Base-by-base conservation (phyloP, 2,329 filamentous ascomycete genomes). In the Colletotrichum ledebouriae region DNA sequence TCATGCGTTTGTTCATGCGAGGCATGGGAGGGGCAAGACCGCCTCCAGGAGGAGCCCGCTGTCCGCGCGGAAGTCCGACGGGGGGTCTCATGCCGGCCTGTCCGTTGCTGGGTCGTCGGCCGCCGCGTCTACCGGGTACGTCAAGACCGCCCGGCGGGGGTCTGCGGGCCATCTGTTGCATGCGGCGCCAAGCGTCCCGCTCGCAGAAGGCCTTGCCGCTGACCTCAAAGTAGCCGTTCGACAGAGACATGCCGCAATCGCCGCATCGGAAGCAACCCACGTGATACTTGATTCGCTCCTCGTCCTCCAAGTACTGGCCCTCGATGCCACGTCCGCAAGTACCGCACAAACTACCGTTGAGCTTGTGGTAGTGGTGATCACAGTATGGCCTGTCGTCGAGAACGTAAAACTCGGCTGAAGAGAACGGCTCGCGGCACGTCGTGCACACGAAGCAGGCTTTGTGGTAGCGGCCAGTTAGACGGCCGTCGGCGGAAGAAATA, bases 391-490 rank as follows among this genome's bases (percentile, higher is more conserved):
- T 86, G 79, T 99, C 94, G 71, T 92, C 82, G 68, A 94, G 87
- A 11, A 99, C 94, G 77, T 99, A 99, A 74, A 98, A 98, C 67
- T 96, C 94, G 1, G 93, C 88, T 0, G 94, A 97, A 20, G 90
- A 84, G 76, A 98, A 99, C 1, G 94, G 91, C 61, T 90, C 86
- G 11, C 85, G 84, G 82, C 96, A 99, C 1, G 92, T 94, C 4
- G 89, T 88, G 84, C 96, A 99, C 11, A 95, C 92, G 76, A 99
- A 98, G 78, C 95, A 99, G 4, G 91, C 87, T 78, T 97, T 97
- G 84, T 99, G 96, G 78, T 97, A 99, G 71, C 94, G 91, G 10
- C 96, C 96, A 0, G 93, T 97, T 25, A 99, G 84, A 25, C 94
- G 90, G 15, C 96, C 96, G 74, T 98, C 96, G 0, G 94, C 94